Evolutionary conservation across 306 rosid species (phyloP).

Genomic region (Corylus avellana): DNA sequence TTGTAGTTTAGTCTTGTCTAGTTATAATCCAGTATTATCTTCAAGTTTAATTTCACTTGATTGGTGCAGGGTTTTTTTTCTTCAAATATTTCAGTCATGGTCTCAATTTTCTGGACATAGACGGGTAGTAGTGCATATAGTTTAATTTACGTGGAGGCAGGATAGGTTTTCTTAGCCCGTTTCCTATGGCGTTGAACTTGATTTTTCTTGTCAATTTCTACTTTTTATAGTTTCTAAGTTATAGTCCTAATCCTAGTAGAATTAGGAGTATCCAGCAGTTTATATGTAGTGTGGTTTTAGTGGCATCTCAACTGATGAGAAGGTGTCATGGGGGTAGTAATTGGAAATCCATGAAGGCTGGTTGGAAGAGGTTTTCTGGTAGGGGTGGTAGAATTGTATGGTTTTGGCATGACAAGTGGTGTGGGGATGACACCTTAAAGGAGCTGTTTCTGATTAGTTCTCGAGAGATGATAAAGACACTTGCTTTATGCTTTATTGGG

Average conservation of each 20-base stretch:
- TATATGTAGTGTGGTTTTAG: neutral
- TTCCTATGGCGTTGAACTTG: neutral
- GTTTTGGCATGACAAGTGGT: neutral
- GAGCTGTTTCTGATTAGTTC: neutral
- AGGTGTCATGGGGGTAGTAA: neutral
- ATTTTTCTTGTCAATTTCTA: neutral
- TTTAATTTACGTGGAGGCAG: too few species aligned
- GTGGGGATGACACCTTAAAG: neutral
- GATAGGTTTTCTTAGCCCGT: neutral
- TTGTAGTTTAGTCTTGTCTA: neutral
- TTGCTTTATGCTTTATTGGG: neutral
- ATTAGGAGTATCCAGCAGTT: neutral
- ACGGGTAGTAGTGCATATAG: neutral
- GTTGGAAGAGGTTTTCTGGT: neutral
- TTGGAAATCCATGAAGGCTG: neutral
- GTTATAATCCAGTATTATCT: neutral
- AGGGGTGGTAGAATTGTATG: neutral
- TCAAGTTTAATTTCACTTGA: neutral
- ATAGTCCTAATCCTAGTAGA: neutral
- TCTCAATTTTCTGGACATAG: too few species aligned
- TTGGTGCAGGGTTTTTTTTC: neutral
- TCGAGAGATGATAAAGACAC: neutral
- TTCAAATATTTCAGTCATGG: neutral
- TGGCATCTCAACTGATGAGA: neutral
- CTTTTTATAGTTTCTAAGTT: neutral